Evolutionary conservation across 2,329 filamentous ascomycete genomes (phyloP), one percentile per base, ranked within the genome.

Genomic region (Akanthomyces lecanii): DNA sequence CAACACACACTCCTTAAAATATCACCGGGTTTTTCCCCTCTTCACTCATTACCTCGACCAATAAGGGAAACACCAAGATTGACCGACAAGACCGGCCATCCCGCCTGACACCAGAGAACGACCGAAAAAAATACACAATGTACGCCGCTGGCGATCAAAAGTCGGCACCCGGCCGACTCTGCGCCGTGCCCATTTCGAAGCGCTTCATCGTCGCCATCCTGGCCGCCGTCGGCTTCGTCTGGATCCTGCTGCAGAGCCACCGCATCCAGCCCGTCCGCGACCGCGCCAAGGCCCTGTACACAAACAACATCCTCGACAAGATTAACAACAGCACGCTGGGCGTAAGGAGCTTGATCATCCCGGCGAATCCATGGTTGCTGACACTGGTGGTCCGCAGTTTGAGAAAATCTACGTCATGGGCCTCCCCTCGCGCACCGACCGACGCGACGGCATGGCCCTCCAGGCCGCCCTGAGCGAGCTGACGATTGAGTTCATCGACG

Each of bases 401-500:
- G 55, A 67, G 55, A 66, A 63, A 60, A 61, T 61, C 36, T 78
- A 83, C 65, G 79, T 81, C 33, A 75, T 85, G 55, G 82, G 80
- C 54, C 75, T 84, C 2, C 77, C 79, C 2, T 74, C 75, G 45
- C 72, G 82, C 3, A 79, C 76, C 33, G 82, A 85, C 65, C 77
- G 81, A 7, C 76, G 79, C 45, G 80, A 84, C 71, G 74, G 77
- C 2, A 77, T 84, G 67, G 72, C 75, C 1, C 71, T 82, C 4
- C 77, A 79, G 3, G 79, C 79, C 3, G 75, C 77, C 1, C 73
- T 81, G 14, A 81, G 75, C 28, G 75, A 74, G 7, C 67, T 84
- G 5, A 67, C 74, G 0, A 68, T 84, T 33, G 76, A 77, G 2
- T 83, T 78, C 69, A 68, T 81, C 1, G 74, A 80, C 28, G 82